Base-by-base conservation (phyloP, 2,329 filamentous ascomycete species). In the Sordariomycetes sp. region DNA sequence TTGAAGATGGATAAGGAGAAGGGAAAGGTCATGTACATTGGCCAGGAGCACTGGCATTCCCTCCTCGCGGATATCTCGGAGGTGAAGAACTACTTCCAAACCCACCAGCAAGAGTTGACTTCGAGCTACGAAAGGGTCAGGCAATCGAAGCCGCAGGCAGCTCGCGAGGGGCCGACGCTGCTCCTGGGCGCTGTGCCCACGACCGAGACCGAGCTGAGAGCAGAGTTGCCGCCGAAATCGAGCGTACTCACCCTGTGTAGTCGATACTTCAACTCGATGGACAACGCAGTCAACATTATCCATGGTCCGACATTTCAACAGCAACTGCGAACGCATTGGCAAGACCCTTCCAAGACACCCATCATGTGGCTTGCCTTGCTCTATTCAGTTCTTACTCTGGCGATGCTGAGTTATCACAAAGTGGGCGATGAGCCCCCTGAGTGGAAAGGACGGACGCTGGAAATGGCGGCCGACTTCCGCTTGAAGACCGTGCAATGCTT, bases 41-140 rank as follows among this genome's bases (percentile, higher is more conserved):
- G 85, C 36, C 81, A 86, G 43, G 80, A 84, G 36, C 83, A 92
- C 55, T 93, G 86, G 86, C 80, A 84, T 46, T 76, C 80, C 25
- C 75, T 93, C 34, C 62, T 93, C 35, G 70, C 76, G 45, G 84
- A 88, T 56, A 92, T 98, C 42, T 70, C 85, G 8, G 92, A 98
- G 62, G 90, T 98, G 18, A 94, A 90, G 53, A 88, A 82, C 46
- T 95, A 92, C 60, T 96, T 94, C 49, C 61, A 64, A 14, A 76
- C 72, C 23, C 86, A 95, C 59, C 93, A 92, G 55, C 88, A 92
- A 51, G 87, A 95, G 44, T 70, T 90, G 39, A 86, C 93, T 51
- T 79, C 79, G 38, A 87, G 88, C 46, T 78, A 86, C 46, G 78
- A 84, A 46, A 82, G 78, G 46, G 78, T 94, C 33, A 73, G 80